Percentiles rank a stretch among this genome's conserved stretches.
Evolutionary conservation across 352 stramenopile genomes (phyloP).

Genomic region (Phytophthora rubi): DNA sequence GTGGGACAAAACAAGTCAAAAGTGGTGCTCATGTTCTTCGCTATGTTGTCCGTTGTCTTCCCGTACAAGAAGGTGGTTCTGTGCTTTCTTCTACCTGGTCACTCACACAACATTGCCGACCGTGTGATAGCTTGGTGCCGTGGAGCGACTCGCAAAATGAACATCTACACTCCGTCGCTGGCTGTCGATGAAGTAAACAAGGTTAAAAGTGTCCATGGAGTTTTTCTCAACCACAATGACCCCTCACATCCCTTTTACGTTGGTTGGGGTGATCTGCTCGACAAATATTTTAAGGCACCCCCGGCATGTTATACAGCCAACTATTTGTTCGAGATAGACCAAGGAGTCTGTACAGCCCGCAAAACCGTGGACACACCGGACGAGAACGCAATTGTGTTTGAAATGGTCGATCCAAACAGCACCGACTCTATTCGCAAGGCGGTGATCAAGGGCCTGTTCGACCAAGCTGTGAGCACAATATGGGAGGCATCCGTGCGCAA

Average conservation of each 20-base stretch:
- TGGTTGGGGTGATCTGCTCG: conserved; percentile 1
- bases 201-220: conserved; percentile 12
- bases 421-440: neutral
- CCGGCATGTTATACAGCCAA: too few relatives aligned
- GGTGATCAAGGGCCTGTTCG: conserved; percentile 6
- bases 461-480: neutral
- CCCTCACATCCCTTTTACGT: conserved; percentile 3
- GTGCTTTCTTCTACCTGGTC: conserved; percentile 11
- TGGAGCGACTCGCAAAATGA: conserved; percentile 2
- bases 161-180: conserved; percentile 1
- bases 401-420: conserved; percentile 4
- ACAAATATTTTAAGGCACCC: conserved; percentile 14
- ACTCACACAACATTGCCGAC: conserved; percentile 12
- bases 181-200: conserved; percentile 7
- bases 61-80: conserved; percentile 16
- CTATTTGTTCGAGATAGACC: too few relatives aligned
- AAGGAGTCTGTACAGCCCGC: too few relatives aligned
- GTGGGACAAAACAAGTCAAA: conserved; percentile 14
- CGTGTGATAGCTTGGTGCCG: conserved; percentile 11
- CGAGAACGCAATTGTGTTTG: conserved; percentile 4
- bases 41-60: conserved; percentile 5
- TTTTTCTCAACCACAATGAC: conserved; percentile 15
- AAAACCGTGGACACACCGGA: neutral
- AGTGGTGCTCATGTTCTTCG: conserved; percentile 13
- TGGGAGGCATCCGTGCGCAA: conserved; percentile 2